A percentile compares a stretch with the other conserved stretches of the same genome.
Evolutionary conservation across 306 rosid species (phyloP).

Genomic region (Acacia acuminata): DNA sequence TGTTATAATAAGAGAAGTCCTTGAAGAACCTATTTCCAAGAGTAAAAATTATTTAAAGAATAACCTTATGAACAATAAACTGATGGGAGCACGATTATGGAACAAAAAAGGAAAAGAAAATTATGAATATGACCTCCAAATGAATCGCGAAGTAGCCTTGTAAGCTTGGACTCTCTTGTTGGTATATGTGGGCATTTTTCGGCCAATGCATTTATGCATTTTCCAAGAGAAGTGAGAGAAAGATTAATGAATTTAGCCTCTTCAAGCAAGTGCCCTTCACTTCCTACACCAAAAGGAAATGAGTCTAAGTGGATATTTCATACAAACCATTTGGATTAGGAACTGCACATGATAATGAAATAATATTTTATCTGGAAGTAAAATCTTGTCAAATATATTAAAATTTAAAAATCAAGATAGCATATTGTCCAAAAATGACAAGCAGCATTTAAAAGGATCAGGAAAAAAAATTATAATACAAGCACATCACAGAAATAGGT

Average conservation of each 20-base stretch:
- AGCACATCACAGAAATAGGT: neutral
- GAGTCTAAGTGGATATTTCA: neutral
- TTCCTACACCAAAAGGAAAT: conserved; percentile 47
- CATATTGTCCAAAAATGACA: neutral
- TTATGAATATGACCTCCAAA: conserved; percentile 60
- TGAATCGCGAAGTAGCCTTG: conserved; percentile 80
- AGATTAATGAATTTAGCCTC: conserved; percentile 78
- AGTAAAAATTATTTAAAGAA: conserved; percentile 1
- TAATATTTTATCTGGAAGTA: neutral
- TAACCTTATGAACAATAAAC: neutral
- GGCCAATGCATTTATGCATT: conserved; percentile 80
- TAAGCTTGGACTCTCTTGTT: conserved; percentile 74
- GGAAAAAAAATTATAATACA: neutral
- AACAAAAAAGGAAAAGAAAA: neutral
- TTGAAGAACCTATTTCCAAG: conserved; percentile 58
- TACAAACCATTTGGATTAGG: conserved; percentile 1
- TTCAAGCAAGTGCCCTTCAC: conserved; percentile 72
- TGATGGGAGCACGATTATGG: neutral
- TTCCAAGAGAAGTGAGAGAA: conserved; percentile 76
- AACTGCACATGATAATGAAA: neutral
- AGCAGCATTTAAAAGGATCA: neutral
- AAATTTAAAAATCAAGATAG: neutral
- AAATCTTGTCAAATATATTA: neutral
- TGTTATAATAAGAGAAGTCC: conserved; percentile 70
- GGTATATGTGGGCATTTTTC: conserved; percentile 73